Base-by-base conservation (phyloP, 23 red algal genomes). In the Gracilaria domingensis region DNA sequence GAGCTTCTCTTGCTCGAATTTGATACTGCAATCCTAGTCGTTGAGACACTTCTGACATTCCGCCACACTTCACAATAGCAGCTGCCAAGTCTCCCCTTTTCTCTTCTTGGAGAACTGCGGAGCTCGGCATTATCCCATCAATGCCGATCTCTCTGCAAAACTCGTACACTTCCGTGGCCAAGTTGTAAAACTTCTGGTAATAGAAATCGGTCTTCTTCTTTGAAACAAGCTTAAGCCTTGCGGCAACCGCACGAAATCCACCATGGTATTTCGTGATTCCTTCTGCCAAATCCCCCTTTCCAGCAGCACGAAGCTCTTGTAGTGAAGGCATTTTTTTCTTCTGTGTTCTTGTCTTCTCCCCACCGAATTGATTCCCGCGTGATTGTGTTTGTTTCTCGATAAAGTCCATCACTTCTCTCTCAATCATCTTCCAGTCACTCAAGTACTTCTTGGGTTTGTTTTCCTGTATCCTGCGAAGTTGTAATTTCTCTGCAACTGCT, bases 201-300 rank as follows among this genome's bases (percentile, higher is more conserved):
- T 59, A 77, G 47, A 80, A 80, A 56, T 79, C 73, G 11, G 42
- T 45, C 14, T 34, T 77, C 53, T 80, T 77, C 82, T 73, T 86
- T 24, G 59, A 33, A 25, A 53, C 39, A 21, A 84, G 70, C 28
- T 69, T 79, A 13, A 93, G 18, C 51, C 60, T 66, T 35, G 53
- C 25, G 17, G 76, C 78, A 21, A 84, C 89, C 9, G 62, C 89
- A 23, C 69, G 66, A 59, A 93, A 55, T 2, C 89, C 89, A 30
- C 89, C 89, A 76, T 93, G 89, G 35, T 53, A 89, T 26, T 84
- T 60, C 12, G 44, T n/a, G 11, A 93, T 93, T n/a, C 76, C 89
- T 21, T 71, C 53, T 42, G 80, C 89, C n/a, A 93, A 48, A 45
- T 93, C 89, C 16, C 40, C 66, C 44, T 79, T 69, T 26, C 89